A percentile compares a stretch with the other conserved stretches of the same genome.
phyloP scores from a whole-genome alignment of 2,329 filamentous ascomycete genomes.

The Truncatella angustata region DNA sequence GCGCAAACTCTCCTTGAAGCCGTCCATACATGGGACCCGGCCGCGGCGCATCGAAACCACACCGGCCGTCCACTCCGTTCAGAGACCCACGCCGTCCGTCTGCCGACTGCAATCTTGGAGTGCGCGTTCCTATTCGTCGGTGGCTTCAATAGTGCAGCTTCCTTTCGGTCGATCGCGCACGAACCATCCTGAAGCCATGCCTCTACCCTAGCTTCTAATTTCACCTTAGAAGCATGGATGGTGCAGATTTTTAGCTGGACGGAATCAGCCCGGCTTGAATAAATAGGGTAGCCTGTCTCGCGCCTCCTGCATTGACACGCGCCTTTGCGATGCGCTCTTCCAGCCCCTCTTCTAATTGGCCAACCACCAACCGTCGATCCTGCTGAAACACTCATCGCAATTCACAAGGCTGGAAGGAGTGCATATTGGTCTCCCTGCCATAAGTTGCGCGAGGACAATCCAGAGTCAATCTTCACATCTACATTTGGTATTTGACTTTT shows the following conservation, averaged over 20 bases:
- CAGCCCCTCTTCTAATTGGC: slow-evolving; percentile 15
- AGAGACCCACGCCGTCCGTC: slow-evolving; percentile 1
- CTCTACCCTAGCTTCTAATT: slow-evolving; percentile 12
- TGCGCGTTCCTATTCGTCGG: not conserved
- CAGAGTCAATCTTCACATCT: too few species aligned
- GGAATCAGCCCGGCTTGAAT: slow-evolving; percentile 5
- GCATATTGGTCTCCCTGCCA: not conserved
- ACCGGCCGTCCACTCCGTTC: slow-evolving; percentile 34
- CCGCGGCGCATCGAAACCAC: not conserved
- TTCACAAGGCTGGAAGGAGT: slow-evolving; percentile 18
- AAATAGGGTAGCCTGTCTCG: slow-evolving; percentile 14
- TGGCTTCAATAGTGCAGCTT: not conserved
- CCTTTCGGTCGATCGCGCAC: slow-evolving; percentile 7
- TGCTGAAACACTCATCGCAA: slow-evolving; percentile 17
- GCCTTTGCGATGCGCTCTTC: slow-evolving; percentile 14
- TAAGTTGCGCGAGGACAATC: not conserved
- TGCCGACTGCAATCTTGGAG: slow-evolving; percentile 8
- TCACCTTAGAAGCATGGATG: not conserved
- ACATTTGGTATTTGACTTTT: too few species aligned
- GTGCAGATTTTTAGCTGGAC: slow-evolving; percentile 7
- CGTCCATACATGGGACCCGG: not conserved
- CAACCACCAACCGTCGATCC: slow-evolving; percentile 13
- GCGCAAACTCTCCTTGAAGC: not conserved
- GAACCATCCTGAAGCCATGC: not conserved
- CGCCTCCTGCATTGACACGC: slow-evolving; percentile 9